Base-by-base conservation (phyloP, 371 early-diverging fungal genomes). In the Mortierella sp. region DNA sequence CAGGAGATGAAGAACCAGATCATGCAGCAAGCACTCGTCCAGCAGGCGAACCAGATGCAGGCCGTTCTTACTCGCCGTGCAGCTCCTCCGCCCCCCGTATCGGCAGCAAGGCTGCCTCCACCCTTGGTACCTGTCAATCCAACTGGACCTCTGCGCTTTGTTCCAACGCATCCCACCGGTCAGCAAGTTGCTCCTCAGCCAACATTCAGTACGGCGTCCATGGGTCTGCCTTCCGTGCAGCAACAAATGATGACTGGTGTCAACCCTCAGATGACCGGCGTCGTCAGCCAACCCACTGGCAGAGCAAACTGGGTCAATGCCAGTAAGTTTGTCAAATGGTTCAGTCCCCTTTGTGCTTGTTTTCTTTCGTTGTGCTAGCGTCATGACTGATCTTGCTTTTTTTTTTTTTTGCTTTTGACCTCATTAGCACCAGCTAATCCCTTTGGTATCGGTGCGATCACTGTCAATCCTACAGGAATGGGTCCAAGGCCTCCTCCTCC, bases 231-330 rank as follows among this genome's bases (percentile, higher is more conserved):
- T 34, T 31, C 70, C 21, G 19, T 67, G 54, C 71, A 76, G 48
- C 68, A 78, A 56, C 68, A 78, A 56, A 73, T 67, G 63, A 67
- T 55, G 71, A 73, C 64, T 30, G 73, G 64, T 7, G 39, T 64
- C 27, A 60, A 45, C 52, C 69, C 58, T 50, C 74, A 72, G 47
- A 58, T 71, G 61, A 65, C 76, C 4, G 79, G 79, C 2, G 58
- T 82, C 46, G 64, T 62, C 45, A 60, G 63, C 19, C 87, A 86
- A 55, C 67, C 81, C 27, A 86, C 87, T 9, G 87, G 85, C 48
- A 53, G 47, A 26, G 83, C 86, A 53, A 82, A 79, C 65, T 87
- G 85, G 87, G 79, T 71, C 53, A 69, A 63, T 54, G 82, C 87
- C 7, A 85, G 84, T 82, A 86, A 69, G 84, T 80, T 9, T 18